Evolutionary conservation across 2,329 filamentous ascomycete genomes (phyloP).

Genomic region (Dactylellina parvicollis): DNA sequence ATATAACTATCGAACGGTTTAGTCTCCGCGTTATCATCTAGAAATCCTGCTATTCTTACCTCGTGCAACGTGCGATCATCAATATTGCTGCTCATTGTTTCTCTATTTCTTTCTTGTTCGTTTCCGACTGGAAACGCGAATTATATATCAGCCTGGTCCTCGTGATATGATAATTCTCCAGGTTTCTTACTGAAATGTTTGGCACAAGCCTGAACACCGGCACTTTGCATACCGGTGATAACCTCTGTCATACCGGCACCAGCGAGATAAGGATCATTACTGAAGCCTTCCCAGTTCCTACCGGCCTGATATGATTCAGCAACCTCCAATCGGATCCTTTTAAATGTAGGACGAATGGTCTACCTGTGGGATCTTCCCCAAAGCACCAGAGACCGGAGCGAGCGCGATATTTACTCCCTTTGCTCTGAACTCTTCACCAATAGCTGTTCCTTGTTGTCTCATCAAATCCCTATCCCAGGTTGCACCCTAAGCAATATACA

Average conservation of each 20-base stretch:
- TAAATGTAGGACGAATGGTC: too few relatives aligned
- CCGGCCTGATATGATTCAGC: too few relatives aligned
- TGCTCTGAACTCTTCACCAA: slow-evolving; percentile 77
- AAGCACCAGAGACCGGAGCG: slow-evolving; percentile 72
- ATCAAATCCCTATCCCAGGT: slow-evolving; percentile 81
- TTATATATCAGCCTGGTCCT: slow-evolving; percentile 75
- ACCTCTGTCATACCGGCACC: slow-evolving; percentile 77
- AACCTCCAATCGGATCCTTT: too few relatives aligned
- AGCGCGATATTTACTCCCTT: slow-evolving; percentile 81
- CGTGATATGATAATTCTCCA: slow-evolving; percentile 70
- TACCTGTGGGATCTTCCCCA: slow-evolving; percentile 45
- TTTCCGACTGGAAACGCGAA: slow-evolving; percentile 67
- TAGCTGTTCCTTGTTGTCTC: slow-evolving; percentile 73
- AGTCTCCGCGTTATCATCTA: slow-evolving; percentile 71
- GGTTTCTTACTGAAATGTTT: slow-evolving; percentile 64
- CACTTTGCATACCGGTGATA: slow-evolving; percentile 81
- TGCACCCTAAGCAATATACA: slow-evolving; percentile 67
- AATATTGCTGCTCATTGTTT: slow-evolving; percentile 69
- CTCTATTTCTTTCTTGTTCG: slow-evolving; percentile 70
- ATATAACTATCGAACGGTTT: slow-evolving; percentile 71
- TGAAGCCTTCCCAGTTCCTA: slow-evolving; percentile 76
- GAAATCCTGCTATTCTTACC: slow-evolving; percentile 62
- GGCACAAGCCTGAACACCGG: slow-evolving; percentile 82
- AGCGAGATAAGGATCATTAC: slow-evolving; percentile 78
- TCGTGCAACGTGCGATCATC: slow-evolving; percentile 72